A percentile compares a stretch with the other conserved stretches of the same genome.
phyloP scores from a whole-genome alignment of 352 stramenopile species.

The Phytophthora boehmeriae region DNA sequence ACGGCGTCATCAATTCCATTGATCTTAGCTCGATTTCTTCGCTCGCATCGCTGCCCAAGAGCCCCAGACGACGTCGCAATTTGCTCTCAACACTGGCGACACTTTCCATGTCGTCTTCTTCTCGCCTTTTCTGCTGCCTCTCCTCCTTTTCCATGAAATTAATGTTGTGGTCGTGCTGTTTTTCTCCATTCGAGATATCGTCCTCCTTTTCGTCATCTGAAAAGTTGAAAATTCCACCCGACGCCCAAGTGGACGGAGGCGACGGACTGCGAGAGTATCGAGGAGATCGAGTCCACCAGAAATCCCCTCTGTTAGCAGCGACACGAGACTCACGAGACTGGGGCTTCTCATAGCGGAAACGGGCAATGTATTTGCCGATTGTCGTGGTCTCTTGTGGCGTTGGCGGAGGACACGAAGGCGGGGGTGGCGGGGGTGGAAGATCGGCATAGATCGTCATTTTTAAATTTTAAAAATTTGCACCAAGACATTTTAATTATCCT shows the following conservation, averaged over 20 bases:
- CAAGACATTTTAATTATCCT: no score
- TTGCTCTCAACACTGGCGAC: slow-evolving; percentile 34
- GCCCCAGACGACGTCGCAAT: slow-evolving; percentile 23
- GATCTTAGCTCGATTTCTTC: not conserved
- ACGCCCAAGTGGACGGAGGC: slow-evolving; percentile 32
- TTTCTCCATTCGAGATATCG: no score
- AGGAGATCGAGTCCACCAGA: slow-evolving; percentile 66
- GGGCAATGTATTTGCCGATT: slow-evolving; percentile 74
- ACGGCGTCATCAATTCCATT: slow-evolving; percentile 12
- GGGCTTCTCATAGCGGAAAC: slow-evolving; percentile 64
- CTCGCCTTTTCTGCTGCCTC: not conserved
- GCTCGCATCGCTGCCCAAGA: slow-evolving; percentile 1
- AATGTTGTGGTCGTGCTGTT: no score
- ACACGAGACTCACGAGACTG: slow-evolving; percentile 48
- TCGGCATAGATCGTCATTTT: not conserved
- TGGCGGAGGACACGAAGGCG: slow-evolving; percentile 13
- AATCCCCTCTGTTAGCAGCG: slow-evolving; percentile 37
- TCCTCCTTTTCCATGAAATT: not conserved
- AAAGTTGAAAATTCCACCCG: slow-evolving; percentile 24
- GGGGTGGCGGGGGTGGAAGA: slow-evolving; percentile 1
- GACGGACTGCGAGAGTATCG: slow-evolving; percentile 26
- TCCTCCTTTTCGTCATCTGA: slow-evolving; percentile 23
- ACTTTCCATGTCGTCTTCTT: slow-evolving; percentile 9
- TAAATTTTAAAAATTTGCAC: slow-evolving; percentile 3
- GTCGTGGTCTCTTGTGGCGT: slow-evolving; percentile 42